Conservation (phyloP, 257 asterid genomes). For the Jaltomata sinuosa region DNA sequence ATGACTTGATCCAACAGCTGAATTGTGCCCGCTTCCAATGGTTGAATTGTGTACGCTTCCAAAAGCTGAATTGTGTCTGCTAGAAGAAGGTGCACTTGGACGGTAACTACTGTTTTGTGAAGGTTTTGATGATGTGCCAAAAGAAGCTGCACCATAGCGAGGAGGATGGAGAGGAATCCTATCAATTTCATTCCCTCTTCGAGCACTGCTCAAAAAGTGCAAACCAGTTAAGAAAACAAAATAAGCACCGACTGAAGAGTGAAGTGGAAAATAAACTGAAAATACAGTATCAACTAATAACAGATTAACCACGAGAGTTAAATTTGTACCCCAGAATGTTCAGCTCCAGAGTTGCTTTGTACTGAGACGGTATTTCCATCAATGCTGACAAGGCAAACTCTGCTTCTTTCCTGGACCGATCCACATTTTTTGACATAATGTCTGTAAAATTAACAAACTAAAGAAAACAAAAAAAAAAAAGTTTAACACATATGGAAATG, state of each 20-base stretch:
- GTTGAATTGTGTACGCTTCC: slow-evolving; percentile 17
- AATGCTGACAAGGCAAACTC: slow-evolving; percentile 92
- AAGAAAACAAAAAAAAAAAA: not conserved
- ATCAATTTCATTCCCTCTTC: slow-evolving; percentile 58
- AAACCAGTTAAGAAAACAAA: slow-evolving; percentile 1
- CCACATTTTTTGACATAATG: slow-evolving; percentile 65
- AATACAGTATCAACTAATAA: not conserved
- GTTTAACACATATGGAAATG: slow-evolving; percentile 1
- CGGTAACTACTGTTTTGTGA: slow-evolving; percentile 36
- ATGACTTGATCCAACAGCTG: slow-evolving; percentile 23
- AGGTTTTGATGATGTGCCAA: slow-evolving; percentile 41
- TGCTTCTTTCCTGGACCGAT: slow-evolving; percentile 73
- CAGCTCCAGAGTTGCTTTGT: slow-evolving; percentile 89
- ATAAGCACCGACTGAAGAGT: not conserved
- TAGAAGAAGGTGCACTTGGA: slow-evolving; percentile 61
- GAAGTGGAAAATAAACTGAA: not conserved
- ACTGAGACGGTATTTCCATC: slow-evolving; percentile 96
- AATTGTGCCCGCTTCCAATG: slow-evolving; percentile 13
- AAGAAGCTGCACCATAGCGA: slow-evolving; percentile 48
- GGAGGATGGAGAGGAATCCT: slow-evolving; percentile 91
- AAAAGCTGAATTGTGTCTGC: slow-evolving; percentile 19
- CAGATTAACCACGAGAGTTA: not conserved
- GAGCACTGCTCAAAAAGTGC: slow-evolving; percentile 38
- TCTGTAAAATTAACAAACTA: slow-evolving; percentile 94
- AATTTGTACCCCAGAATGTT: slow-evolving; percentile 62